Base-by-base conservation (phyloP, 2,329 filamentous ascomycete species). In the Botrytis galanthina region DNA sequence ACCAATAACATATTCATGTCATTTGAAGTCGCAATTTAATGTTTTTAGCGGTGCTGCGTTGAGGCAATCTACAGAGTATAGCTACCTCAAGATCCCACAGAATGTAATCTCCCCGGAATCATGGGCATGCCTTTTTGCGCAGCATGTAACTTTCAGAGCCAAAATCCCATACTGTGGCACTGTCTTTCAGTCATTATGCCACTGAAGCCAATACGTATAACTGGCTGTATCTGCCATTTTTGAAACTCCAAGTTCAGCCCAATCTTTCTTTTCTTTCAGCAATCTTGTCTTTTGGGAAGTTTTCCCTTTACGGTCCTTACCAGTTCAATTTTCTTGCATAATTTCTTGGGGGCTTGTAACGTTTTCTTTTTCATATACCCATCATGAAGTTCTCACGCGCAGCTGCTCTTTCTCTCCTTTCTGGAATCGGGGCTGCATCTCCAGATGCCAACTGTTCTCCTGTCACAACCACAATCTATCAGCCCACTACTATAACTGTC, bases 401-500 rank as follows among this genome's bases (percentile, higher is more conserved):
- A 66, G 70, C 60, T n/a, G 29, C 60, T 29, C n/a, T 67, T 26
- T 67, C 70, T 16, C 70, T 72, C 20, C 46, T 72, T 18, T 66
- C 46, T 37, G 37, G 46, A 37, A 48, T 67, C 18, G 60, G 60
- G 29, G 46, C 29, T 42, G 60, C 70, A 66, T 72, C 70, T 72
- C 22, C 60, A 22, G 46, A 67, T 72, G 51, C 37, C 26, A 35
- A 48, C 44, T 72, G 70, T 37, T 67, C 70, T 20, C 60, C 60
- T 20, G n/a, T 72, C 5, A 72, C 70, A n/a, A 59, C 60, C n/a
- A 72, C 70, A 29, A 66, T 72, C 44, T 71, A 66, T 20, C 70
- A 71, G 9, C 70, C 70, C 12, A 71, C 44, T 39, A 67, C 60
- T 35, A 44, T 67, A 44, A 72, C 70, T 66, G 35, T 72, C 22